A percentile compares a stretch with the other conserved stretches of the same genome.
These are phyloP conservation scores for Candida broadrunensis DNA, from an alignment of 805 yeast genomes.

Conservation along the genomic window DNA sequence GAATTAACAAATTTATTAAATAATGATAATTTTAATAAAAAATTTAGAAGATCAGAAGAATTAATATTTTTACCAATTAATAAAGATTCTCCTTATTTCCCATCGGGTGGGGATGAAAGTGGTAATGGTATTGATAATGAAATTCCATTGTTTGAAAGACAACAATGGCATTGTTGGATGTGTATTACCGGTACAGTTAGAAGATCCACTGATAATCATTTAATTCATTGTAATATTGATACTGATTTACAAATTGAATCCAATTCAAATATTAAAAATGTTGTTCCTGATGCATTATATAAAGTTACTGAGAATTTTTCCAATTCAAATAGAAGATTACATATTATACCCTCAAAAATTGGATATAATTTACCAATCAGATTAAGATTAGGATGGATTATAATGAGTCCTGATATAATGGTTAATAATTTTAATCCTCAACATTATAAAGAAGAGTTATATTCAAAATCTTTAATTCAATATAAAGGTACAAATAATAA, in stretches of 20 bases:
- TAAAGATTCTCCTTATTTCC: constrained; percentile 62
- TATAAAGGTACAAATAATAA: constrained; percentile 10
- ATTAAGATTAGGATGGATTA: constrained; percentile 86
- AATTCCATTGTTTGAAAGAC: constrained; percentile 51
- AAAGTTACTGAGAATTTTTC: constrained; percentile 86
- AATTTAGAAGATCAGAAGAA: constrained; percentile 87
- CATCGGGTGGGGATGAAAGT: too few relatives aligned
- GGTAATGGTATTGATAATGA: constrained; percentile 34
- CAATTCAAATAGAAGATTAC: constrained; percentile 75
- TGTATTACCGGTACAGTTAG: constrained; percentile 93
- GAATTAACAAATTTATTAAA: constrained; percentile 56
- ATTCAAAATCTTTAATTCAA: constrained; percentile 27
- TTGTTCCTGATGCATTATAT: constrained; percentile 69
- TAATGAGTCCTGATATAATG: constrained; percentile 79
- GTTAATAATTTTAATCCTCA: constrained; percentile 59
- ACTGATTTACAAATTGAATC: constrained; percentile 79
- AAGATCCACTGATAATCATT: constrained; percentile 75
- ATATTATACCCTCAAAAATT: constrained; percentile 73
- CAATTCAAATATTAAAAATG: constrained; percentile 15
- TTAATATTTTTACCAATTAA: constrained; percentile 76
- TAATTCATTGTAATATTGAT: constrained; percentile 89
- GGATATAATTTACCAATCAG: constrained; percentile 63
- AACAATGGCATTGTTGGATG: constrained; percentile 98
- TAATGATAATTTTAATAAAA: constrained; percentile 49
- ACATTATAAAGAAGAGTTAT: constrained; percentile 28